These are phyloP conservation scores for Prasinococcaceae sp. DNA, from an alignment of 139 green algal species.

Conservation along the genomic window DNA sequence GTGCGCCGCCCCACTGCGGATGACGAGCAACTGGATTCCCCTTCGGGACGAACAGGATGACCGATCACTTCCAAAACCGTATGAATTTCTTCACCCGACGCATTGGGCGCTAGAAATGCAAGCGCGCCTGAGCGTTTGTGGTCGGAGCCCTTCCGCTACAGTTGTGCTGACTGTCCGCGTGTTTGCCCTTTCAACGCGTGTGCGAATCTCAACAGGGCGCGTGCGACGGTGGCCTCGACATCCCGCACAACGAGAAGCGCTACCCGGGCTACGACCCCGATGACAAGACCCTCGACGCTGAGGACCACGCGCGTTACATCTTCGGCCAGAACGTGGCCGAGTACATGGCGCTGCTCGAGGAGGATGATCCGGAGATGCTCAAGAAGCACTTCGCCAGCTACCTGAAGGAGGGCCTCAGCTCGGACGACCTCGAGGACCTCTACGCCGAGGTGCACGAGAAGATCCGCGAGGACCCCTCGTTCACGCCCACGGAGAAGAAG, in stretches of 20 bases:
- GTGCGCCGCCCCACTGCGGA: no score
- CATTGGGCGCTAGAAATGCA: no score
- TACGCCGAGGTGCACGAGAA: slow-evolving; percentile 69
- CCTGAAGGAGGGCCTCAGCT: slow-evolving; percentile 64
- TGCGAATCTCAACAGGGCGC: no score
- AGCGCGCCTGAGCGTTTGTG: no score
- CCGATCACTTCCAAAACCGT: no score
- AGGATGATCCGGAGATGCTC: slow-evolving; percentile 96
- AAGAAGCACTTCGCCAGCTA: slow-evolving; percentile 70
- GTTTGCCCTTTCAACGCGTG: no score
- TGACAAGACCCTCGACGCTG: slow-evolving; percentile 78
- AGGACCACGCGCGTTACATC: slow-evolving; percentile 42
- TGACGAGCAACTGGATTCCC: no score
- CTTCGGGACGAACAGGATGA: no score
- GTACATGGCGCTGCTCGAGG: slow-evolving; percentile 77
- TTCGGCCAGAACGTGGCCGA: slow-evolving; percentile 83
- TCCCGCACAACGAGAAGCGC: slow-evolving; percentile 97
- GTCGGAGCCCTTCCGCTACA: no score
- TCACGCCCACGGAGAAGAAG: slow-evolving; percentile 50
- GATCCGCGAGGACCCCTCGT: slow-evolving; percentile 74
- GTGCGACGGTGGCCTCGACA: slow-evolving; percentile 88
- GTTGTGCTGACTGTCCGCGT: no score
- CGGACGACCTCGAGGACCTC: slow-evolving; percentile 79
- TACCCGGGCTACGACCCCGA: slow-evolving; percentile 82
- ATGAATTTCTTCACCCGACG: no score